Evolutionary conservation across 768 basidiomycete species (phyloP).

Genomic region (Coprinellus micaceus): DNA sequence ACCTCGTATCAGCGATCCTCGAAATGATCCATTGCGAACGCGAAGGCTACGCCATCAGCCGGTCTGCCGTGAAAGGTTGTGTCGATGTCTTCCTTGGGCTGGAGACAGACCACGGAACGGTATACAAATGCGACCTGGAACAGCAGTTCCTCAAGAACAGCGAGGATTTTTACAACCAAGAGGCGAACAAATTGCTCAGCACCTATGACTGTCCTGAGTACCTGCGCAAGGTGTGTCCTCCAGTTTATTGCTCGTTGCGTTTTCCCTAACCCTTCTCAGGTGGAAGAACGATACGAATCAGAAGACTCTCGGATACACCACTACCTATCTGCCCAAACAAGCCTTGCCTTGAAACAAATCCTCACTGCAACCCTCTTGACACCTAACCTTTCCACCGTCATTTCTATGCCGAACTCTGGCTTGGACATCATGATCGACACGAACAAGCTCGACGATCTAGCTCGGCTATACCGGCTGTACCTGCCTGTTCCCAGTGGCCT

Average conservation of each 20-base stretch:
- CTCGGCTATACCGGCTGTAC: slow-evolving; percentile 76
- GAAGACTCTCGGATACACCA: slow-evolving; percentile 84
- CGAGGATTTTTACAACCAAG: slow-evolving; percentile 70
- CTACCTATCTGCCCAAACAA: slow-evolving; percentile 78
- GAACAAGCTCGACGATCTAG: slow-evolving; percentile 71
- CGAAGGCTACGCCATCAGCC: slow-evolving; percentile 85
- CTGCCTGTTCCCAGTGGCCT: slow-evolving; percentile 64
- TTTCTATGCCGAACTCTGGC: slow-evolving; percentile 80
- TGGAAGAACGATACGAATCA: slow-evolving; percentile 73
- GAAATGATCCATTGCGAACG: slow-evolving; percentile 88
- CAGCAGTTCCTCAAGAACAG: slow-evolving; percentile 77
- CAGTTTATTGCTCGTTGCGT: neutral
- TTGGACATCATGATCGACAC: slow-evolving; percentile 83
- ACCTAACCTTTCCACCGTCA: slow-evolving; percentile 69
- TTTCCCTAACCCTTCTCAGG: slow-evolving; percentile 41
- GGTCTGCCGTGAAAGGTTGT: slow-evolving; percentile 86
- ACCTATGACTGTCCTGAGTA: slow-evolving; percentile 81
- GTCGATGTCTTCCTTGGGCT: slow-evolving; percentile 81
- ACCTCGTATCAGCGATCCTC: slow-evolving; percentile 78
- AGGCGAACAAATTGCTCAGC: slow-evolving; percentile 67
- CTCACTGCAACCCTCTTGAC: slow-evolving; percentile 76
- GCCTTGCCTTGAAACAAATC: slow-evolving; percentile 63
- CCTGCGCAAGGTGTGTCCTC: slow-evolving; percentile 61
- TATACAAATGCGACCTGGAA: slow-evolving; percentile 85
- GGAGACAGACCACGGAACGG: slow-evolving; percentile 46